Evolutionary conservation across 768 basidiomycete genomes (phyloP), one percentile per base, ranked within the genome.

Genomic region (Lentinula guzmanii): DNA sequence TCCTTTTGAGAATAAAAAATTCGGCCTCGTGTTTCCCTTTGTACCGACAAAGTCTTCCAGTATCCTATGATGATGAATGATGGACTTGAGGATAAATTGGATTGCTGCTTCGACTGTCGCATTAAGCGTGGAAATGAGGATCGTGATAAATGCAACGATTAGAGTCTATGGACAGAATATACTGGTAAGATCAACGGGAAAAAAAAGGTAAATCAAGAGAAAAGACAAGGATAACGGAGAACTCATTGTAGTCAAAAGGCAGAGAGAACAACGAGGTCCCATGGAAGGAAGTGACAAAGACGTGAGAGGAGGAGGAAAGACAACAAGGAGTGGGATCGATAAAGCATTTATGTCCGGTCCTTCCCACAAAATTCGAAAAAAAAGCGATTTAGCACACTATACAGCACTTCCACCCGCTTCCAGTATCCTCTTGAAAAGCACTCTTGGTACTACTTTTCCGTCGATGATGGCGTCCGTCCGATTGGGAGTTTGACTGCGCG

Each of bases 331-430:
- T 3, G 33, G 31, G 46, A 50, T 46, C 58, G 37, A 42, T 31
- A 33, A 31, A 41, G 37, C 18, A 52, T 21, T 39, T 15, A 28
- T 37, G 24, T 52, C 24, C 21, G 28, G 39, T 60, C 59, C 48
- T 52, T 48, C 58, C 46, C 24, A 50, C 50, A 28, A 11, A 13
- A 8, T 50, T 48, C 16, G 42, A n/a, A 35, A 16, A 35, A 16
- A 1, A 33, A 45, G 28, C 50, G 48, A 62, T 69, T 56, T 72
- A 90, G 68, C 87, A 90, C 61, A 91, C 77, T 45, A 90, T 83
- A 66, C 89, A 91, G 71, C 89, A 91, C 63, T 77, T 76, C 69
- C 70, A 72, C 46, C 80, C 80, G 8, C 77, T 80, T 18, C 74
- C 74, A 52, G 81, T 79, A 52, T 78, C 72, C 61, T 83, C 79